Base-by-base conservation (phyloP, 345 rosid genomes). In the Dovyalis caffra region DNA sequence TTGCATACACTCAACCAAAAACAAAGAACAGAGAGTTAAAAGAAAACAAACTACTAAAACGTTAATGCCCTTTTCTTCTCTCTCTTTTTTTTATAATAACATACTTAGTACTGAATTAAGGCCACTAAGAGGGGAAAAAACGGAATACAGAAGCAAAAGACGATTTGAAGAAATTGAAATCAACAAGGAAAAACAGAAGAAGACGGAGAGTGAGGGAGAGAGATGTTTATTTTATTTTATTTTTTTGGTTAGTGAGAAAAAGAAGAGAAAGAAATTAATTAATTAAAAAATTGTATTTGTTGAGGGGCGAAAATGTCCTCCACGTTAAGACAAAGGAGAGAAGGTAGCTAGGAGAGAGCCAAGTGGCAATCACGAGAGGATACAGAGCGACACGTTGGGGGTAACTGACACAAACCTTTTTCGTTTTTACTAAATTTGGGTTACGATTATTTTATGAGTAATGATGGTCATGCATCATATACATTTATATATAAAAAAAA, bases 361-460 rank as follows among this genome's bases (percentile, higher is more conserved):
- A 94, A 77, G 97, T 92, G 97, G 90, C 88, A 83, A 87, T 63
- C 86, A 79, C 66, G 85, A 72, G 83, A 80, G 76, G 73, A 25
- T 69, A 32, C 79, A 66, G 77, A 4, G 7, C 70, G 95, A 90
- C 97, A 93, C 97, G 95, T n/a, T 90, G 91, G 87, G 66, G 28
- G 72, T n/a, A 75, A 73, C 77, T 45, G 69, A 73, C 83, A 74
- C 40, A 11, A 53, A 10, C 33, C 14, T 31, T 28, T 56, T 40
- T 53, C 25, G 45, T 32, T 32, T 25, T 60, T 57, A 9, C 29
- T 53, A 1, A 5, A n/a, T 31, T 18, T n/a, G n/a, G n/a, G n/a
- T n/a, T n/a, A n/a, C n/a, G n/a, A n/a, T n/a, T n/a, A n/a, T n/a
- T n/a, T n/a, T n/a, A n/a, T n/a, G n/a, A n/a, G n/a, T n/a, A n/a